Evolutionary conservation across 2,329 filamentous ascomycete species (phyloP).

Genomic region (Xylaria sp.): DNA sequence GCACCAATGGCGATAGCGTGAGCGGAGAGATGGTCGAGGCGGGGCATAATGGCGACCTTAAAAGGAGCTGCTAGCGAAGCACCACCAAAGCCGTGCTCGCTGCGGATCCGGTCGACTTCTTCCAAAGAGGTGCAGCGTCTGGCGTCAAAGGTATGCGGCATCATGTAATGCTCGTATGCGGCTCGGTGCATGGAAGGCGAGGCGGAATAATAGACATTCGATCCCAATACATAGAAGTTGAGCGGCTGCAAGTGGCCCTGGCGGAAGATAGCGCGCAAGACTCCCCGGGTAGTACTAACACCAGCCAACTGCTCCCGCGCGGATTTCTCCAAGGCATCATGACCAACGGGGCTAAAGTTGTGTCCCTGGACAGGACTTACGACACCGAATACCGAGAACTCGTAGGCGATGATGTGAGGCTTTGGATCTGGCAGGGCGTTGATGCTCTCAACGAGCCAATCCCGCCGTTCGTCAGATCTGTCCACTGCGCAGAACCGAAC

Average conservation of each 20-base stretch:
- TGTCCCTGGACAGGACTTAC: conserved; percentile 46
- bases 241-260: conserved; percentile 66
- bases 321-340: conserved; percentile 46
- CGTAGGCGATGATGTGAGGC: conserved; percentile 53
- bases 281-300: conserved; percentile 58
- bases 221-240: conserved; percentile 70
- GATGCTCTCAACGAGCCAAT: conserved; percentile 54
- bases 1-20: conserved; percentile 73
- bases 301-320: conserved; percentile 48
- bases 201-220: conserved; percentile 68
- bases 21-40: conserved; percentile 66
- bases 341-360: conserved; percentile 57
- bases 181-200: conserved; percentile 74
- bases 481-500: conserved; percentile 61
- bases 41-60: conserved; percentile 68
- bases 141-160: conserved; percentile 67
- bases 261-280: conserved; percentile 62
- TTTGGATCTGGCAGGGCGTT: conserved; percentile 47
- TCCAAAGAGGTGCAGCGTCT: conserved; percentile 63
- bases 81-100: conserved; percentile 66
- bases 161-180: conserved; percentile 66
- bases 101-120: conserved; percentile 61
- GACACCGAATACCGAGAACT: conserved; percentile 49
- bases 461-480: conserved; percentile 52
- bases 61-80: conserved; percentile 70